These are phyloP conservation scores for Trypanosoma caninum DNA, from an alignment of 208 protist species.

Conservation along the genomic window DNA sequence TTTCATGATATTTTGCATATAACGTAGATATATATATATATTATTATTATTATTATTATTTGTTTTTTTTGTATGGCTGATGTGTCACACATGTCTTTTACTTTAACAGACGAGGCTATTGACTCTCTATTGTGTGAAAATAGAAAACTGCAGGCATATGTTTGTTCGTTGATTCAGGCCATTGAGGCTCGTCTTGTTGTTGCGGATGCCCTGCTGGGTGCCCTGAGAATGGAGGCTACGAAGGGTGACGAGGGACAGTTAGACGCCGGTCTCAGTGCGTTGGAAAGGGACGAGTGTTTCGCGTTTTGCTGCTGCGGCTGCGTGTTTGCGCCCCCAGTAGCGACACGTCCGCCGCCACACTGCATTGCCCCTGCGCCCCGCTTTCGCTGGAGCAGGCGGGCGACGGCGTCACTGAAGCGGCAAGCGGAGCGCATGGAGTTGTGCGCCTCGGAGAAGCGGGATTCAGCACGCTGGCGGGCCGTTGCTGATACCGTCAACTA, in stretches of 20 bases:
- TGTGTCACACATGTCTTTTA: background rate
- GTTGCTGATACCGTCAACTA: constrained; percentile 28
- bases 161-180: constrained; percentile 2
- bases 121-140: constrained; percentile 14
- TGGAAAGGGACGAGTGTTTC: constrained; percentile 6
- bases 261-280: background rate
- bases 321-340: constrained; percentile 7
- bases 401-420: constrained; percentile 12
- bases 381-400: constrained; percentile 22
- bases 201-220: constrained; percentile 9
- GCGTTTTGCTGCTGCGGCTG: constrained; percentile 1
- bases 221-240: background rate
- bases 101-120: background rate
- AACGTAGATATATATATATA: background rate
- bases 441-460: background rate
- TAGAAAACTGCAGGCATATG: constrained; percentile 15
- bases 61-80: background rate
- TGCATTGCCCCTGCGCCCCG: background rate
- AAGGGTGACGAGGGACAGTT: background rate
- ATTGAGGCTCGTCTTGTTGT: constrained; percentile 1
- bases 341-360: background rate
- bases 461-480: constrained; percentile 8
- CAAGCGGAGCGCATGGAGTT: constrained; percentile 20
- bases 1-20: background rate
- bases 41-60: background rate